Evolutionary conservation across 1,139 yeast species (phyloP), one percentile per base, ranked within the genome.

Genomic region (Sugiyamaella xylanicola): DNA sequence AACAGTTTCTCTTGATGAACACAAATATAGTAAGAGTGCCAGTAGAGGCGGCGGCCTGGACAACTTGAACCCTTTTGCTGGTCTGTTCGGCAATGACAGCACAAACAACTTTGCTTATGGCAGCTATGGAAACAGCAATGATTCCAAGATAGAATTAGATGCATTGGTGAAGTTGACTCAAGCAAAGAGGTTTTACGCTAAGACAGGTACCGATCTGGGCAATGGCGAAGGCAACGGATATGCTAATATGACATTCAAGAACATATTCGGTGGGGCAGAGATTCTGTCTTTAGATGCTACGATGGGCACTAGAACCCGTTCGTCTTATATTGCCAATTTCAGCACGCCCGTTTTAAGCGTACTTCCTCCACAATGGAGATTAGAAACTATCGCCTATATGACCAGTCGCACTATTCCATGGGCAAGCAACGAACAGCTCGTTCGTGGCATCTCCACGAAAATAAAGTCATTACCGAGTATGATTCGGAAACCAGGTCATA

Each of bases 171-270:
- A 55, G 25, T 51, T 62, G 16, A 45, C 49, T 15, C 59, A 54
- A 13, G 57, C 59, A 25, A 60, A 57, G 48, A 51, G 59, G 37
- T 60, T 56, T 48, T 53, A 46, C 15, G 64, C 59, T 17, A 61
- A 54, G 50, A 63, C 59, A 2, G 64, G 64, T 17, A 59, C 64
- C 1, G 64, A 61, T 44, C 46, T 61, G 15, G 64, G 64, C 42
- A 61, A 61, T 36, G 62, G 64, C 27, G 64, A 61, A 45, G 98
- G 97, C 27, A 95, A 88, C 68, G 97, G 97, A 1, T 89, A 90
- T 66, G 59, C 61, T 25, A 59, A 57, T 27, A 51, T 60, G 29
- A 60, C 59, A 9, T 53, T 54, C 27, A 59, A 59, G 53, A 63
- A 63, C 54, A 48, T 60, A 13, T 57, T 63, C 44, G 66, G 66